A percentile compares a stretch with the other conserved stretches of the same genome.
phyloP scores from a whole-genome alignment of 108 stramenopile genomes.

The Poteriospumella lacustris region DNA sequence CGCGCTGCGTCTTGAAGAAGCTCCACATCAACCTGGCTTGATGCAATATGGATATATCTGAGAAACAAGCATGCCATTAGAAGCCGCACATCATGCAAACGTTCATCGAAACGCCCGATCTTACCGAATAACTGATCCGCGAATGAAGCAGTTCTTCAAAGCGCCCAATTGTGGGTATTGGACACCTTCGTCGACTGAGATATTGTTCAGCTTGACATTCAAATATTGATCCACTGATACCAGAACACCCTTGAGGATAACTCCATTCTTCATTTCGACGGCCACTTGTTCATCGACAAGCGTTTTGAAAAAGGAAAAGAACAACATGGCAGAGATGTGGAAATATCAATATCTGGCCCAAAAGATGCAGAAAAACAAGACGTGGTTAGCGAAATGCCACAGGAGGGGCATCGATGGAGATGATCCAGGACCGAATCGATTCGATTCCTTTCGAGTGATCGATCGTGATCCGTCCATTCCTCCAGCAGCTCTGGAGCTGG shows the following conservation, averaged over 20 bases:
- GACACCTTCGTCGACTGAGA: slow-evolving; percentile 77
- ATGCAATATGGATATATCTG: slow-evolving; percentile 86
- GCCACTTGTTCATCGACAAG: slow-evolving; percentile 94
- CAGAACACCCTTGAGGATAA: slow-evolving; percentile 84
- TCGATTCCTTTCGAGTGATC: no score
- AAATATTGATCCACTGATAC: slow-evolving; percentile 98
- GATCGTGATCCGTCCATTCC: no score
- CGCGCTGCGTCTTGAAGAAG: slow-evolving; percentile 94
- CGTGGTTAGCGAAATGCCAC: no score
- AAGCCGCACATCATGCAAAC: no score
- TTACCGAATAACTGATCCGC: slow-evolving; percentile 87
- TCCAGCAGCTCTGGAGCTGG: no score
- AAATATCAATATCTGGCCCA: no score
- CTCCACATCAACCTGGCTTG: slow-evolving; percentile 89
- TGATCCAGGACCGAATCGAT: no score
- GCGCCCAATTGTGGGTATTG: slow-evolving; percentile 63
- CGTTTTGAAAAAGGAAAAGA: slow-evolving; percentile 99
- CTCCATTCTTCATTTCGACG: slow-evolving; percentile 97
- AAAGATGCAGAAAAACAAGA: no score
- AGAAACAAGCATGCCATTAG: no score
- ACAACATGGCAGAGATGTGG: slow-evolving; percentile 76
- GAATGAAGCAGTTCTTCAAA: slow-evolving; percentile 91
- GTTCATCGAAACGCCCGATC: background rate
- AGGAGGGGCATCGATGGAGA: no score
- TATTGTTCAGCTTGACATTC: slow-evolving; percentile 88